Conservation (phyloP, 2,329 filamentous ascomycete genomes). For the Aaosphaeria pasadenensis region DNA sequence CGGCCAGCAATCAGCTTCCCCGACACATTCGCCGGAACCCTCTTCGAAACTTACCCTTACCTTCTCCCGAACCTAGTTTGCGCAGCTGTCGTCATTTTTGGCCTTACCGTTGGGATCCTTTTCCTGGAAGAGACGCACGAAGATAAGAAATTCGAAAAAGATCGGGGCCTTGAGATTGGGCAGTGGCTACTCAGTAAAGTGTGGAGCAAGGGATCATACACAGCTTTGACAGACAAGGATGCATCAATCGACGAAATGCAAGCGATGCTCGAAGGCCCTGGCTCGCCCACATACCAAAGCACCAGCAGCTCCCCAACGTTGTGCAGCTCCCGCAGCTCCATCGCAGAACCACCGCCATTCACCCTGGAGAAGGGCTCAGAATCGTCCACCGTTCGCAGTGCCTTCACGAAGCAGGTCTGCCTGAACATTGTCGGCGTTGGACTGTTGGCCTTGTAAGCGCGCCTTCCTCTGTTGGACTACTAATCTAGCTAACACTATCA, state of each 20-base stretch:
- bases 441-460: slow-evolving; percentile 86
- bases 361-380: slow-evolving; percentile 25
- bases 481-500: slow-evolving; percentile 2
- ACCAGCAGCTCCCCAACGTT: slow-evolving; percentile 54
- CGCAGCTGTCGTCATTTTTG: slow-evolving; percentile 70
- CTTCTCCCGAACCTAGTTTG: slow-evolving; percentile 91
- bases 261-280: slow-evolving; percentile 54
- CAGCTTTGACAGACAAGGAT: slow-evolving; percentile 38
- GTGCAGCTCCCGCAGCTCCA: slow-evolving; percentile 29
- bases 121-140: slow-evolving; percentile 95
- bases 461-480: too few species aligned
- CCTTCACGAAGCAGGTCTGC: slow-evolving; percentile 81
- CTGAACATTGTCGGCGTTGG: slow-evolving; percentile 88
- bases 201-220: slow-evolving; percentile 23
- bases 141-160: slow-evolving; percentile 71
- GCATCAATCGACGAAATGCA: slow-evolving; percentile 56
- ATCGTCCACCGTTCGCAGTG: slow-evolving; percentile 44
- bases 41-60: slow-evolving; percentile 87
- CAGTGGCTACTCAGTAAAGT: slow-evolving; percentile 57
- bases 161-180: slow-evolving; percentile 74
- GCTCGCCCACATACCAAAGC: slow-evolving; percentile 61
- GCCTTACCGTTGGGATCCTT: slow-evolving; percentile 74
- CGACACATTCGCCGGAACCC: slow-evolving; percentile 66
- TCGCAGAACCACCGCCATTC: slow-evolving; percentile 33
- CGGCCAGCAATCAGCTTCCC: slow-evolving; percentile 84